Evolutionary conservation across 495 filamentous ascomycete genomes (phyloP).

Genomic region (Podospora pseudopauciseta): DNA sequence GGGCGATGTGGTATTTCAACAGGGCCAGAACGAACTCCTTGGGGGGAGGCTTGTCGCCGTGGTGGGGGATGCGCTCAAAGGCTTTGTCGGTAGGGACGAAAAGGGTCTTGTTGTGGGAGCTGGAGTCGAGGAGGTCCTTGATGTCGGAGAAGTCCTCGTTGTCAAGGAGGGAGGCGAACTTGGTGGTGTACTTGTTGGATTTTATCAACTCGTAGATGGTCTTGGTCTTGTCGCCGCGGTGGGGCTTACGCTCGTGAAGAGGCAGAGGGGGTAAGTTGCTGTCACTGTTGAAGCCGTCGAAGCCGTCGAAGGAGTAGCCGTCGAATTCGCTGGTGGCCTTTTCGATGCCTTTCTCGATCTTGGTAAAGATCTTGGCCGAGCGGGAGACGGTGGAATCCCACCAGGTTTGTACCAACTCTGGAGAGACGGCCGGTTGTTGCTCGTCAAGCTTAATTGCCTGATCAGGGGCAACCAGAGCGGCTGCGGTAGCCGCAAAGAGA

Average conservation of each 20-base stretch:
- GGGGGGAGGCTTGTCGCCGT: constrained; percentile 48
- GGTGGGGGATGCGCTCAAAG: constrained; percentile 62
- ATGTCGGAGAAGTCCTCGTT: constrained; percentile 58
- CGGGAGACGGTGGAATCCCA: constrained; percentile 21
- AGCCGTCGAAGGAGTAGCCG: neutral
- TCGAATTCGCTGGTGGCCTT: constrained; percentile 38
- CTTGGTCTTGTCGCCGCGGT: constrained; percentile 46
- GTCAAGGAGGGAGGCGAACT: constrained; percentile 68
- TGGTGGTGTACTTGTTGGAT: constrained; percentile 68
- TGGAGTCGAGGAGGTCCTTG: constrained; percentile 65
- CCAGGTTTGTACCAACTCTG: constrained; percentile 14
- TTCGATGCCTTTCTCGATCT: constrained; percentile 15
- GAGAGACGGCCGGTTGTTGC: neutral
- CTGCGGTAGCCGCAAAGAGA: constrained; percentile 49
- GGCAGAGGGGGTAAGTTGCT: neutral
- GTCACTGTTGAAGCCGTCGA: constrained; percentile 1
- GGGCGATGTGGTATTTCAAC: constrained; percentile 67
- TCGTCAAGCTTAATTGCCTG: constrained; percentile 29
- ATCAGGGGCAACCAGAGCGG: constrained; percentile 59
- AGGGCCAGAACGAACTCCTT: constrained; percentile 63
- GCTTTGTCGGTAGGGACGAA: constrained; percentile 76
- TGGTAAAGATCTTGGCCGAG: constrained; percentile 19
- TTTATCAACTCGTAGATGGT: constrained; percentile 77
- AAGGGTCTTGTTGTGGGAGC: constrained; percentile 65
- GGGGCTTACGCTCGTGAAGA: constrained; percentile 19